These are phyloP conservation scores for Rhizopus microsporus DNA, from an alignment of 371 early-diverging fungal species.

Conservation along the genomic window DNA sequence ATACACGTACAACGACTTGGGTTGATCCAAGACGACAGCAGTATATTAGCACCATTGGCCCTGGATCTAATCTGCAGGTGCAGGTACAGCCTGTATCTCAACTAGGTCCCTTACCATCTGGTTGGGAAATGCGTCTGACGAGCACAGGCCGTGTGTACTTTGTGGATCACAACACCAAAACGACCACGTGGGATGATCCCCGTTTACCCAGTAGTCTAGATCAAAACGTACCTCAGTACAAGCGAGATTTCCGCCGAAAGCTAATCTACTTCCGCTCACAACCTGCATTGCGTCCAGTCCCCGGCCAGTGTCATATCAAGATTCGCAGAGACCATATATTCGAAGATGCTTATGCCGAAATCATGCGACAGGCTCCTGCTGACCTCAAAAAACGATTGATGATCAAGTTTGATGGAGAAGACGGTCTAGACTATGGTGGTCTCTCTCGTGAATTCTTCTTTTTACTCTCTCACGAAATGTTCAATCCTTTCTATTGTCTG, in stretches of 20 bases:
- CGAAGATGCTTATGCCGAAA: slow-evolving; percentile 93
- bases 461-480: slow-evolving; percentile 96
- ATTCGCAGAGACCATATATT: slow-evolving; percentile 88
- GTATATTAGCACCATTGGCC: slow-evolving; percentile 59
- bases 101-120: slow-evolving; percentile 90
- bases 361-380: slow-evolving; percentile 83
- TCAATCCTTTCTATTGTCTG: slow-evolving; percentile 95
- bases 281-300: slow-evolving; percentile 82
- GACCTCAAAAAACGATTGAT: slow-evolving; percentile 93
- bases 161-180: slow-evolving; percentile 92
- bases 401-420: slow-evolving; percentile 98
- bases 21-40: slow-evolving; percentile 84
- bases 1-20: slow-evolving; percentile 97
- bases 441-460: slow-evolving; percentile 97
- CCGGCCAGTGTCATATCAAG: slow-evolving; percentile 92
- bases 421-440: slow-evolving; percentile 98
- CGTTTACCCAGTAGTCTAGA: slow-evolving; percentile 92
- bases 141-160: slow-evolving; percentile 90
- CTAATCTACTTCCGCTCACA: slow-evolving; percentile 94
- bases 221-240: slow-evolving; percentile 96
- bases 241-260: slow-evolving; percentile 96
- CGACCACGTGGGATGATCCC: slow-evolving; percentile 97
- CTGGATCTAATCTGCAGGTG: slow-evolving; percentile 57
- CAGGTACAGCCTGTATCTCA: slow-evolving; percentile 77
- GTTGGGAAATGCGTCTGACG: slow-evolving; percentile 97